Conservation (phyloP, 768 basidiomycete genomes). For the Lactarius evosmus region DNA sequence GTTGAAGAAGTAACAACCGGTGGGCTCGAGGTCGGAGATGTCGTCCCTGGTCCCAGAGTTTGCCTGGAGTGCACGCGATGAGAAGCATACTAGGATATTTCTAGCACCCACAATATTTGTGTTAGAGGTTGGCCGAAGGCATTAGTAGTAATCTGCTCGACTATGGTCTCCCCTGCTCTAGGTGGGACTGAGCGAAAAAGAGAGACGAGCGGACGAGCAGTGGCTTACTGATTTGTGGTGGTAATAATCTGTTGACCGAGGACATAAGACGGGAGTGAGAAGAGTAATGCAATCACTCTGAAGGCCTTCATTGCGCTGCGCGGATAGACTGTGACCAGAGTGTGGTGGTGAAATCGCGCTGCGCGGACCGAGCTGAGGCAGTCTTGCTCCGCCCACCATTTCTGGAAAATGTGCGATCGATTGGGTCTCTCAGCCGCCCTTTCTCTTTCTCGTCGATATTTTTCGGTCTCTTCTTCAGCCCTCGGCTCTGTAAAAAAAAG, state of each 20-base stretch:
- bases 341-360: conserved; percentile 18
- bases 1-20: conserved; percentile 26
- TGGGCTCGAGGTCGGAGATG: conserved; percentile 22
- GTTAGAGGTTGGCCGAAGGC: conserved; percentile 43
- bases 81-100: background rate
- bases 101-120: conserved; percentile 40
- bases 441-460: conserved; percentile 26
- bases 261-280: conserved; percentile 28
- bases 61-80: conserved; percentile 16
- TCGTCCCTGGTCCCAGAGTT: conserved; percentile 23
- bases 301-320: conserved; percentile 26
- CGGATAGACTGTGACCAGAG: conserved; percentile 25
- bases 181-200: conserved; percentile 10
- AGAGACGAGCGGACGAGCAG: conserved; percentile 8
- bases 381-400: background rate
- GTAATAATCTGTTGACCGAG: conserved; percentile 46
- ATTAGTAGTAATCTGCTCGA: conserved; percentile 47
- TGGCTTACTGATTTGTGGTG: conserved; percentile 45
- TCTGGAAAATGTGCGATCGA: conserved; percentile 30
- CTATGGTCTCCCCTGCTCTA: conserved; percentile 50
- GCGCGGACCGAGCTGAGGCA: background rate
- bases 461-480: conserved; percentile 40
- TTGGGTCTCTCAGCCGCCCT: conserved; percentile 17
- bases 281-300: conserved; percentile 20
- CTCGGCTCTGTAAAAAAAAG: conserved; percentile 49